Base-by-base conservation (phyloP, 2,329 filamentous ascomycete species). In the Aschersonia sp. region DNA sequence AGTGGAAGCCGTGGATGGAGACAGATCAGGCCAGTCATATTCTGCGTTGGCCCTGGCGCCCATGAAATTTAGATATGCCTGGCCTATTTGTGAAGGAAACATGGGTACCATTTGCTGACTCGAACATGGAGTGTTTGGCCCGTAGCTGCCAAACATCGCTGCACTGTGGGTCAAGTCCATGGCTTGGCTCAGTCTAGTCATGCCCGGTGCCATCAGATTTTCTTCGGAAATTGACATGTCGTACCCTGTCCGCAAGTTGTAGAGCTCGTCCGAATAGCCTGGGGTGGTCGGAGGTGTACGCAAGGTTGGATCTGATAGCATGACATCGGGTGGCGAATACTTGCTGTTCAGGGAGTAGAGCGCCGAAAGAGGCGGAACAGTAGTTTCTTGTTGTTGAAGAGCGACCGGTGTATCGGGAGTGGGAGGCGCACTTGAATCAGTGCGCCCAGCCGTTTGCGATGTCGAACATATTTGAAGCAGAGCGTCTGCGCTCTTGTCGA, bases 231-330 rank as follows among this genome's bases (percentile, higher is more conserved):
- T 59, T 5, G 65, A 55, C 50, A 65, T 55, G 55, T 67, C 63
- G 46, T 62, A 65, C 9, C 62, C 56, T 7, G 66, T 66, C 49
- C 68, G 65, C n/a, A 65, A 56, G 45, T 62, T 61, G 46, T 66
- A 65, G 43, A 70, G 61, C 47, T 64, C 63, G 31, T 66, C 60
- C 51, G 71, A 59, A 38, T 75, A 55, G 12, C 72, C 72, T 0
- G 74, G 74, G 1, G 74, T 77, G 4, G 67, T 70, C 3, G 74
- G 74, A 10, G 74, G 74, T 5, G 74, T 77, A 54, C 72, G 72
- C 45, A 76, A 60, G 20, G 69, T 69, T 28, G 67, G 61, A 51
- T 74, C 69, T 29, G 58, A 68, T 38, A 61, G 44, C n/a, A 53
- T 51, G 46, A 61, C 48, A 35, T 61, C 58, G 9, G 61, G 54